Evolutionary conservation across 129 eudicot species (phyloP), one percentile per base, ranked within the genome.

Genomic region (Artemisia tridentata): DNA sequence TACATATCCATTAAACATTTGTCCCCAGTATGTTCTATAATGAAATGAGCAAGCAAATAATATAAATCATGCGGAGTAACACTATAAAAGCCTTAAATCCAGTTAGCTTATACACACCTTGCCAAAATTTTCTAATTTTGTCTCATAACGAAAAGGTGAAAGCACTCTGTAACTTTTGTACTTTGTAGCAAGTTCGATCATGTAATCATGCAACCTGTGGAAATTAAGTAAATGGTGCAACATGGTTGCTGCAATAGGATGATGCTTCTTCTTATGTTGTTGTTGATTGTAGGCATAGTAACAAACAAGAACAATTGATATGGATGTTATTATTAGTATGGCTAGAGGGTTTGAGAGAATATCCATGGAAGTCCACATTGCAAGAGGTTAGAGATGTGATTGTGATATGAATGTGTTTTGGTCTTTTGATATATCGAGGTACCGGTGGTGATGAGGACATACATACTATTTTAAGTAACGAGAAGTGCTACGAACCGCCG

Each of bases 151-250:
- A 2, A 75, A 85, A 34, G 84, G 90, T 58, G 48, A 27, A 23
- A 82, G 49, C 25, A 88, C 25, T 52, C 95, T 71, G 80, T 84
- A 88, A 16, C 88, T 88, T 41, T 23, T 78, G 72, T 85, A 38
- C 31, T 80, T 80, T 8, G 62, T 11, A 16, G 95, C 88, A 14
- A 82, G 84, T 69, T 85, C 84, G 45, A 90, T 84, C 90, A 88
- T 80, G 86, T 82, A 88, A 57, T 88, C 80, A 53, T 88, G 88
- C 57, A 82, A 71, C 80, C 86, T 75, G 38, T 77, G 15, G 82
- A 82, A 88, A 62, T 88, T 80, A 6, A 71, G 1, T 1, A 85
- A 81, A 65, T 80, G 86, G 75, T 82, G 50, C 13, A 88, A 55
- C 29, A 75, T 69, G 46, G 90, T 88, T 65, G 86, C 74, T 11